phyloP scores from a whole-genome alignment of 2,329 filamentous ascomycete genomes.

The Fusarium ramigenum region DNA sequence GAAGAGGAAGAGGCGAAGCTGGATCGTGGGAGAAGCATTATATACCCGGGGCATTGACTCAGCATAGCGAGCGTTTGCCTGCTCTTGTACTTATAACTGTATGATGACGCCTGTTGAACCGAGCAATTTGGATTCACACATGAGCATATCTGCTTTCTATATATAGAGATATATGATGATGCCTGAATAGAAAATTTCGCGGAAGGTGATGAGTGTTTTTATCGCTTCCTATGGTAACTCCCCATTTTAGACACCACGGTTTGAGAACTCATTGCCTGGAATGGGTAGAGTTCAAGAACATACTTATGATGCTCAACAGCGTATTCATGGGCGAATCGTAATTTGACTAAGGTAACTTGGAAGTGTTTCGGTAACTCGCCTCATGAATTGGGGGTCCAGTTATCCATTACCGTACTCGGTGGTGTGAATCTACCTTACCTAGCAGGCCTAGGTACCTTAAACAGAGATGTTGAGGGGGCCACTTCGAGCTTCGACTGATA shows the following conservation, averaged over 20 bases:
- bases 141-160: slow-evolving; percentile 6
- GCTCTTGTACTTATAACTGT: slow-evolving; percentile 35
- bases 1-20: slow-evolving; percentile 30
- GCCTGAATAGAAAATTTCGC: neutral
- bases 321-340: neutral
- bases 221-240: neutral
- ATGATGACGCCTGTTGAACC: slow-evolving; percentile 22
- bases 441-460: too few species aligned
- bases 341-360: neutral
- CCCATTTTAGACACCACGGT: too few species aligned
- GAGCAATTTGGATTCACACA: slow-evolving; percentile 12
- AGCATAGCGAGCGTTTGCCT: slow-evolving; percentile 43
- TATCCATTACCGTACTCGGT: neutral
- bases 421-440: neutral
- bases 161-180: slow-evolving; percentile 6
- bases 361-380: neutral
- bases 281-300: neutral
- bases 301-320: neutral
- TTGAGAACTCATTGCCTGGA: neutral
- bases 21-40: slow-evolving; percentile 38
- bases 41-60: slow-evolving; percentile 44
- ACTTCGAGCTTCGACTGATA: neutral
- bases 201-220: too few species aligned
- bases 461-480: neutral
- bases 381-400: neutral